phyloP scores from a whole-genome alignment of 2,329 filamentous ascomycete species.

The Penicillium glabrum region DNA sequence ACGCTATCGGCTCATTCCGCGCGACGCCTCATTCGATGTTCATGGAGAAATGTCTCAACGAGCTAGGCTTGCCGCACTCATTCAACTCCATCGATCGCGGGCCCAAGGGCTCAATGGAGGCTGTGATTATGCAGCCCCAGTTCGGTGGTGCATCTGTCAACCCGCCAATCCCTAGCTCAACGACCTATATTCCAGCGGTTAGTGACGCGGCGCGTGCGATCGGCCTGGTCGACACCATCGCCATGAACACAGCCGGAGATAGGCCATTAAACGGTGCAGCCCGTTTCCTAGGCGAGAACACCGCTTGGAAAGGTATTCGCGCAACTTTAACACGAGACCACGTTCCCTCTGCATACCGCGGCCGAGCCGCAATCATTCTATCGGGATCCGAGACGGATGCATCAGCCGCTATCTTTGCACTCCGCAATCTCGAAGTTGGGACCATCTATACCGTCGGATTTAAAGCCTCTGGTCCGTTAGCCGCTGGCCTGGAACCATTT shows the following conservation, averaged over 20 bases:
- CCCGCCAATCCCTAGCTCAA: constrained; percentile 62
- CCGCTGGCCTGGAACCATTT: constrained; percentile 63
- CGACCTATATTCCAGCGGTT: constrained; percentile 62
- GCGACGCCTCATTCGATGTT: constrained; percentile 79
- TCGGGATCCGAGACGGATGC: constrained; percentile 73
- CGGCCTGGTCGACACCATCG: constrained; percentile 78
- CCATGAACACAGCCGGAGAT: constrained; percentile 54
- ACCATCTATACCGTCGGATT: constrained; percentile 86
- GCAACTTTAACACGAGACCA: constrained; percentile 78
- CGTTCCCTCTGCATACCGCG: constrained; percentile 77
- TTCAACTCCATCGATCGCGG: constrained; percentile 73
- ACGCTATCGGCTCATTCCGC: constrained; percentile 72
- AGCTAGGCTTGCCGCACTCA: constrained; percentile 80
- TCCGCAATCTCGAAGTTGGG: constrained; percentile 72
- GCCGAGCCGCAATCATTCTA: constrained; percentile 72
- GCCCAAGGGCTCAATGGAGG: constrained; percentile 66
- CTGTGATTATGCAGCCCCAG: constrained; percentile 68
- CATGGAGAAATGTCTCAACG: constrained; percentile 80
- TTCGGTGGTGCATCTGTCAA: constrained; percentile 84
- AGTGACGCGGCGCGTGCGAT: constrained; percentile 77
- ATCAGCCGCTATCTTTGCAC: constrained; percentile 73
- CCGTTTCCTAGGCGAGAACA: constrained; percentile 73
- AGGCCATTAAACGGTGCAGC: constrained; percentile 1
- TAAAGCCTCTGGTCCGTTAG: constrained; percentile 59
- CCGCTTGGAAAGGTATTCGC: constrained; percentile 81